Evolutionary conservation across 257 asterid genomes (phyloP).

Genomic region (Mitragyna speciosa): DNA sequence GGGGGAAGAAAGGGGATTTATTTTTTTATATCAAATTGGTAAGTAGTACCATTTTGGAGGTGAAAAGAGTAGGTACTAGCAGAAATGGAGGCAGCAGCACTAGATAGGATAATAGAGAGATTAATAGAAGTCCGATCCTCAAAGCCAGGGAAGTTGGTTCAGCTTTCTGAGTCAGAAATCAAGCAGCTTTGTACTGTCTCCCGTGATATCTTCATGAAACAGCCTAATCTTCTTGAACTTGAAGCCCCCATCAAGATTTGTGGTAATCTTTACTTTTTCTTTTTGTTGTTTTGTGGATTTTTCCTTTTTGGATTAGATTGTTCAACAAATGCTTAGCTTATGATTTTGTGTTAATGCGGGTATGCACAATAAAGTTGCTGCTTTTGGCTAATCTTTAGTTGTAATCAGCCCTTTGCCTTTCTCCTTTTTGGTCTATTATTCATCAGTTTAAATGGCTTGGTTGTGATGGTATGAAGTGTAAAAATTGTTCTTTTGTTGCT

Average conservation of each 20-base stretch:
- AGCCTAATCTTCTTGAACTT: slow-evolving; percentile 93
- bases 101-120: slow-evolving; percentile 75
- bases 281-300: neutral
- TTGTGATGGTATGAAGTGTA: neutral
- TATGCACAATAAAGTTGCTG: neutral
- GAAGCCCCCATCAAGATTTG: slow-evolving; percentile 97
- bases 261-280: slow-evolving; percentile 35
- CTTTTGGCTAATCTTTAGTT: neutral
- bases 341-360: neutral
- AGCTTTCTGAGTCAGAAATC: slow-evolving; percentile 83
- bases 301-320: neutral
- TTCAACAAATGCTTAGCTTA: neutral
- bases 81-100: slow-evolving; percentile 59
- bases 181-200: slow-evolving; percentile 80
- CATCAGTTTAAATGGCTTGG: neutral
- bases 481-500: neutral
- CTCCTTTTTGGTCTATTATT: neutral
- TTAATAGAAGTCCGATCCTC: slow-evolving; percentile 82
- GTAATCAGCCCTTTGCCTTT: too few species aligned
- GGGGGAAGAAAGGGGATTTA: neutral
- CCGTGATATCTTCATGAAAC: slow-evolving; percentile 68
- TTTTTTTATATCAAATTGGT: neutral
- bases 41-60: neutral
- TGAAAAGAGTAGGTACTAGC: neutral
- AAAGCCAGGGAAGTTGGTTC: slow-evolving; percentile 84